phyloP scores from a whole-genome alignment of 495 filamentous ascomycete species.

The Evansstolkia leycettana region DNA sequence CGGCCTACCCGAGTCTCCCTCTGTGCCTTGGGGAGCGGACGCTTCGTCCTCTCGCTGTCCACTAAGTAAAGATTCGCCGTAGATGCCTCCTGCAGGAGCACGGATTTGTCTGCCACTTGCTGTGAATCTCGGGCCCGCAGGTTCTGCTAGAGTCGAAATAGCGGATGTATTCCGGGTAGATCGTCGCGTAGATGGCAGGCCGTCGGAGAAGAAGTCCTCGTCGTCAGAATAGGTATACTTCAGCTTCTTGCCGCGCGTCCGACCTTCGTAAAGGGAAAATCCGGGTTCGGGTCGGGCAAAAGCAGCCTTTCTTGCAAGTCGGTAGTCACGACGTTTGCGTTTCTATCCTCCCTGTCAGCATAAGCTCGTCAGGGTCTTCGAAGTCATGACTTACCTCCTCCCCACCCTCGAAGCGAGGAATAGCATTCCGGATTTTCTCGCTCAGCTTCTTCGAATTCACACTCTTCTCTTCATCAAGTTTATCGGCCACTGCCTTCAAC shows the following conservation, averaged over 20 bases:
- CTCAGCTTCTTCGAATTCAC: conserved; percentile 66
- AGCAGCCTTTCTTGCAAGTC: conserved; percentile 69
- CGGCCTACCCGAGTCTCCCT: conserved; percentile 18
- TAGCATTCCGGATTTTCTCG: conserved; percentile 63
- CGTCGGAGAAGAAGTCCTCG: conserved; percentile 68
- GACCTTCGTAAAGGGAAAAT: conserved; percentile 89
- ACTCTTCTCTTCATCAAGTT: conserved; percentile 64
- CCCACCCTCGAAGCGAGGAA: conserved; percentile 88
- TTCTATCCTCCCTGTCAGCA: conserved; percentile 46
- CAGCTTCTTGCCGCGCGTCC: conserved; percentile 87
- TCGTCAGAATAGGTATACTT: conserved; percentile 94
- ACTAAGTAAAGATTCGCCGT: conserved; percentile 58
- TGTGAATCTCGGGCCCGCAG: conserved; percentile 66
- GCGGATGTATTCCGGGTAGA: conserved; percentile 61
- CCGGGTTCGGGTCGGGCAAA: conserved; percentile 82
- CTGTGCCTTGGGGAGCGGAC: conserved; percentile 7
- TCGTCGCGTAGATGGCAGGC: conserved; percentile 46
- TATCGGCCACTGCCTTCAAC: conserved; percentile 57
- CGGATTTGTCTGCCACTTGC: conserved; percentile 83
- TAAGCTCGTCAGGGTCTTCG: neutral
- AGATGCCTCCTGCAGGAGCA: conserved; percentile 59
- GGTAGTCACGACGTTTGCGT: conserved; percentile 85
- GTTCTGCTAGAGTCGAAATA: conserved; percentile 56
- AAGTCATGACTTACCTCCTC: conserved; percentile 55
- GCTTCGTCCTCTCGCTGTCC: conserved; percentile 30